Percentiles rank a stretch among this genome's conserved stretches.
Evolutionary conservation across 371 early-diverging fungal genomes (phyloP).

Genomic region (Mortierella sp.): DNA sequence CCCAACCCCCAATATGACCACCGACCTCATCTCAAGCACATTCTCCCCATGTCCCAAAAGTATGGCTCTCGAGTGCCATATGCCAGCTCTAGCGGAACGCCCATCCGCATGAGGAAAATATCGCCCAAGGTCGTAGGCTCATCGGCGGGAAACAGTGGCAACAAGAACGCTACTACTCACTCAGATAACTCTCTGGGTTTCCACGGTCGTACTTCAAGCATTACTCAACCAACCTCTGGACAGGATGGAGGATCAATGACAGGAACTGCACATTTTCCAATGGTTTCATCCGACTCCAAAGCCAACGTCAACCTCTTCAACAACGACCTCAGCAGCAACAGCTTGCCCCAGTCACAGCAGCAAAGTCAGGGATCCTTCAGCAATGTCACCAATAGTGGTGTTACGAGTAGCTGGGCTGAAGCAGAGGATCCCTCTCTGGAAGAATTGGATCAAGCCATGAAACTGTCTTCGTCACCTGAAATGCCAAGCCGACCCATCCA

Average conservation of each 20-base stretch:
- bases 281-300: neutral
- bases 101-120: conserved; percentile 46
- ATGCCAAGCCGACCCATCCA: neutral
- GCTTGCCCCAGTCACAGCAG: neutral
- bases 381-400: neutral
- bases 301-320: neutral
- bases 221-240: neutral
- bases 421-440: conserved; percentile 21
- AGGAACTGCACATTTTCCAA: neutral
- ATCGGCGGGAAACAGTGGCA: neutral
- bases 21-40: conserved; percentile 42
- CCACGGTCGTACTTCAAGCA: neutral
- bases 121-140: conserved; percentile 35
- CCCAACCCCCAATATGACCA: conserved; percentile 19
- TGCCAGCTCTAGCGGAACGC: conserved; percentile 19
- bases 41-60: conserved; percentile 53
- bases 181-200: neutral
- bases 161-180: neutral
- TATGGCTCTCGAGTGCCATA: conserved; percentile 37
- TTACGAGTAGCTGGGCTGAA: neutral
- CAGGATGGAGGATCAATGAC: neutral
- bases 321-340: neutral
- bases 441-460: conserved; percentile 15
- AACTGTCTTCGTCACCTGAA: conserved; percentile 4
- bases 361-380: neutral